These are phyloP conservation scores for Larix kaempferi DNA, from an alignment of 75 land plant species.

Conservation along the genomic window DNA sequence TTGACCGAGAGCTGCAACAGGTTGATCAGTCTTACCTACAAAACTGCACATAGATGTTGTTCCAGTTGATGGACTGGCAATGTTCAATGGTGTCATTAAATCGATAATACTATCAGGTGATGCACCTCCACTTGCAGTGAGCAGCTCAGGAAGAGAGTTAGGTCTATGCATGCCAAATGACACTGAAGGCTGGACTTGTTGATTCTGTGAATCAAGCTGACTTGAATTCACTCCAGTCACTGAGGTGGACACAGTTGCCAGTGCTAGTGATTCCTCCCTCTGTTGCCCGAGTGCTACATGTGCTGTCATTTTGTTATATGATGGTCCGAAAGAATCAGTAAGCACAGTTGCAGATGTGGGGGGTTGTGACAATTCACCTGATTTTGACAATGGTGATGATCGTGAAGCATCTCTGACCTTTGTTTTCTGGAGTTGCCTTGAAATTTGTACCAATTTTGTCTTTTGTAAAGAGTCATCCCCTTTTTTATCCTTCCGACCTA, in stretches of 20 bases:
- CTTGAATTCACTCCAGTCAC: conserved; percentile 41
- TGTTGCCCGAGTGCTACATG: conserved; percentile 30
- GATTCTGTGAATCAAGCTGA: conserved; percentile 49
- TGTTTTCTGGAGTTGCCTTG: conserved; percentile 32
- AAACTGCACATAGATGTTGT: conserved; percentile 21
- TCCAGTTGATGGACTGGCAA: conserved; percentile 73
- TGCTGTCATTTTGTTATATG: conserved; percentile 31
- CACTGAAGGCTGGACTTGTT: conserved; percentile 40
- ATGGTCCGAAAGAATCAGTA: conserved; percentile 39
- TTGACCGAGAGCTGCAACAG: conserved; percentile 10
- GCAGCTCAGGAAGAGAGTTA: conserved; percentile 60
- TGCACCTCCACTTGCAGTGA: conserved; percentile 50
- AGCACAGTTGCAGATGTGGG: not conserved
- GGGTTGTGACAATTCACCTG: conserved; percentile 41
- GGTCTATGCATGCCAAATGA: conserved; percentile 46
- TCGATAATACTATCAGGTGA: conserved; percentile 74
- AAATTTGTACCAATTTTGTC: conserved; percentile 53
- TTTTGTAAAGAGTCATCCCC: conserved; percentile 54
- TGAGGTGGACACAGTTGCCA: conserved; percentile 33
- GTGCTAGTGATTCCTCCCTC: conserved; percentile 51
- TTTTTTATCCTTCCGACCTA: conserved; percentile 42
- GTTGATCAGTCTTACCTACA: conserved; percentile 28
- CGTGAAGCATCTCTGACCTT: conserved; percentile 33
- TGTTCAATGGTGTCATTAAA: conserved; percentile 45
- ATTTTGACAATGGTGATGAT: conserved; percentile 58